A percentile compares a stretch with the other conserved stretches of the same genome.
Conservation (phyloP, 257 asterid species). For the Solanum rostratum region DNA sequence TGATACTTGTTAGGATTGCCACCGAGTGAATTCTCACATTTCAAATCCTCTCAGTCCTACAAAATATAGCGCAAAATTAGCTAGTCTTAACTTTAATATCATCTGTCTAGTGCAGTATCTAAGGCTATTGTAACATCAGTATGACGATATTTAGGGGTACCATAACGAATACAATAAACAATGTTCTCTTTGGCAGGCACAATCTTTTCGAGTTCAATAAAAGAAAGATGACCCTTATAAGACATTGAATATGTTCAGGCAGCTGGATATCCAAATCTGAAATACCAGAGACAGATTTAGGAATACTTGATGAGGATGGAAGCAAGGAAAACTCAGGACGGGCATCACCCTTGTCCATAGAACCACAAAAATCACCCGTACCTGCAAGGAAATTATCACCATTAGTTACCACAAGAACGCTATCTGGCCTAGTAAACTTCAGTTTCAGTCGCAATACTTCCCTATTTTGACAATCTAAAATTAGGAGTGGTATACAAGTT, state of each 20-base stretch:
- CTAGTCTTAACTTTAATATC: conserved; percentile 21
- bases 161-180: conserved; percentile 28
- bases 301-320: background rate
- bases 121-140: conserved; percentile 33
- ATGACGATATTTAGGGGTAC: conserved; percentile 20
- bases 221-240: conserved; percentile 19
- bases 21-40: conserved; percentile 33
- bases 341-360: background rate
- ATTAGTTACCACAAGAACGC: background rate
- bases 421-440: background rate
- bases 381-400: background rate
- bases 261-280: conserved; percentile 5
- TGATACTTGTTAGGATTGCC: no score
- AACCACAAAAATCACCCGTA: background rate
- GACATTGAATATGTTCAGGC: conserved; percentile 19
- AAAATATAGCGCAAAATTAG: conserved; percentile 22
- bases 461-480: background rate
- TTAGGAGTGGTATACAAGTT: background rate
- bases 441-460: background rate
- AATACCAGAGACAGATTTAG: background rate
- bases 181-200: conserved; percentile 19
- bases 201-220: conserved; percentile 35
- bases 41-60: conserved; percentile 26
- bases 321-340: background rate
- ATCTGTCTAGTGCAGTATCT: conserved; percentile 21